Conservation (phyloP, 345 rosid genomes). For the Gynandropsis gynandra region DNA sequence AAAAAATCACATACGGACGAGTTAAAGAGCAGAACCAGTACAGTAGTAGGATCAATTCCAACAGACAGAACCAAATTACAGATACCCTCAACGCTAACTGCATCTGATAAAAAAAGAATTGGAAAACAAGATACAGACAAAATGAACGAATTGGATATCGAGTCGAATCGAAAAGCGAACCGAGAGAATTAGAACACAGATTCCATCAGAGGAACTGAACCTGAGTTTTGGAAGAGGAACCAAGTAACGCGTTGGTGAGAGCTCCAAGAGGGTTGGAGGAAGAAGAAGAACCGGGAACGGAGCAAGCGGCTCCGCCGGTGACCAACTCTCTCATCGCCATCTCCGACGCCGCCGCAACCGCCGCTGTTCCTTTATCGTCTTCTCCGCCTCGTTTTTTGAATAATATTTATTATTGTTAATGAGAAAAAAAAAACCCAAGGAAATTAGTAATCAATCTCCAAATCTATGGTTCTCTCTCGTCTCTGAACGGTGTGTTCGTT, state of each 20-base stretch:
- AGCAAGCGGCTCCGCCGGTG: conserved; percentile 93
- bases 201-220: conserved; percentile 26
- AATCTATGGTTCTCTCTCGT: no score
- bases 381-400: background rate
- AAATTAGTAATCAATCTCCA: no score
- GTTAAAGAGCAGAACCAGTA: background rate
- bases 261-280: conserved; percentile 90
- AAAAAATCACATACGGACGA: background rate
- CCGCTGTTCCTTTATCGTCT: conserved; percentile 8
- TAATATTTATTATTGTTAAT: background rate
- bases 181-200: background rate
- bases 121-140: background rate
- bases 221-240: conserved; percentile 92
- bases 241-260: conserved; percentile 82
- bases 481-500: no score
- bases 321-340: conserved; percentile 98
- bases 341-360: conserved; percentile 11
- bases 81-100: background rate
- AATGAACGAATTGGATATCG: conserved; percentile 1
- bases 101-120: background rate
- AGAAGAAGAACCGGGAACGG: conserved; percentile 87
- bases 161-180: background rate
- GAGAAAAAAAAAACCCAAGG: background rate
- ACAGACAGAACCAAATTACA: background rate
- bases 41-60: background rate